Conservation (phyloP, 805 yeast genomes). For the Saturnispora gosingensis region DNA sequence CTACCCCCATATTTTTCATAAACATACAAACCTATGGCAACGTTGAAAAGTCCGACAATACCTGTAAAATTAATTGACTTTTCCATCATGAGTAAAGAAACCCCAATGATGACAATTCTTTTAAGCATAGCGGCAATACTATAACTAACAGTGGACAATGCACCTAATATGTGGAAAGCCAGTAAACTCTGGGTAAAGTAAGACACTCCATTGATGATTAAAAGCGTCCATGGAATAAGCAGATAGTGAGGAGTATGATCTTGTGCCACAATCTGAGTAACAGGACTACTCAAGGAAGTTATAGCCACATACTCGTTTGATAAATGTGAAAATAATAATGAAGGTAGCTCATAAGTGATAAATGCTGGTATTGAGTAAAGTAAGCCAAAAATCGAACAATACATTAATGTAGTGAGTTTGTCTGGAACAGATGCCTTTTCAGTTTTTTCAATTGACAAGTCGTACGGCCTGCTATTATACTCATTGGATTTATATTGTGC, state of each 20-base stretch:
- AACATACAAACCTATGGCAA: conserved; percentile 47
- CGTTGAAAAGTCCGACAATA: conserved; percentile 39
- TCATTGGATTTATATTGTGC: conserved; percentile 1
- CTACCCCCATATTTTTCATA: conserved; percentile 49
- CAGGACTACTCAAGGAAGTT: neutral
- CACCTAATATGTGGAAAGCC: conserved; percentile 73
- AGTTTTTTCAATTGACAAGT: conserved; percentile 2
- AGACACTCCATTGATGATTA: conserved; percentile 59
- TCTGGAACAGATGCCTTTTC: conserved; percentile 39
- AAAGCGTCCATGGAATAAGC: conserved; percentile 36
- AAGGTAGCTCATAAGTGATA: conserved; percentile 49
- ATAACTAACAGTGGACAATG: conserved; percentile 75
- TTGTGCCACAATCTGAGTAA: neutral
- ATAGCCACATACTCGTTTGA: conserved; percentile 7
- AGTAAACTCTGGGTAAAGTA: conserved; percentile 75
- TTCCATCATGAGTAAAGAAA: conserved; percentile 61
- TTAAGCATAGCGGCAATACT: conserved; percentile 84
- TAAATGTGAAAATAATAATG: conserved; percentile 10
- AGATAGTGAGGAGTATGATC: conserved; percentile 18
- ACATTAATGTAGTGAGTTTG: conserved; percentile 69
- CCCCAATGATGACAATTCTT: conserved; percentile 73
- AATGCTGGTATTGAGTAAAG: conserved; percentile 67
- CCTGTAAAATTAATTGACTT: conserved; percentile 39
- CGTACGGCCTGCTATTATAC: neutral
- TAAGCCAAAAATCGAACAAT: conserved; percentile 69